These are phyloP conservation scores for Ophiocordyceps camponoti-floridani DNA, from an alignment of 2,329 filamentous ascomycete genomes.

Conservation along the genomic window DNA sequence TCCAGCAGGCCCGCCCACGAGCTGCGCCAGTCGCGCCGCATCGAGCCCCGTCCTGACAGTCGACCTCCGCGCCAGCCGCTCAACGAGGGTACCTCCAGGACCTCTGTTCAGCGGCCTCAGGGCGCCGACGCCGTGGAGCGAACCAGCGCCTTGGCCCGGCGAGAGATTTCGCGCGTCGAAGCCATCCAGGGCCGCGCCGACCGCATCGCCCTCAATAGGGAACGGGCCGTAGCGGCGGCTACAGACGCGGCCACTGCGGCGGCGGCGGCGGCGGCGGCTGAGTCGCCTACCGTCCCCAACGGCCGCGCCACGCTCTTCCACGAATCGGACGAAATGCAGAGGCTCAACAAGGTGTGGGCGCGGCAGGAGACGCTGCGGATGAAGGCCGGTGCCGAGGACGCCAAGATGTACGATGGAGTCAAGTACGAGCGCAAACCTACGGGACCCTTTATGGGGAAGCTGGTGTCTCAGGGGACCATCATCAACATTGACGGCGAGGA, in stretches of 20 bases:
- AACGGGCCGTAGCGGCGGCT: conserved; percentile 16
- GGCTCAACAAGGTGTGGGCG: conserved; percentile 37
- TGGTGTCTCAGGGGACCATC: conserved; percentile 43
- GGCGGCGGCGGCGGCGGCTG: conserved; percentile 5
- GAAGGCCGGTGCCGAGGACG: conserved; percentile 26
- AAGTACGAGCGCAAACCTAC: conserved; percentile 44
- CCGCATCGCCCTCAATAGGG: conserved; percentile 24
- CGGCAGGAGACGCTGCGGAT: conserved; percentile 30
- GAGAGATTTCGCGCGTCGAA: conserved; percentile 33
- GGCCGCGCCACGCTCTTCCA: conserved; percentile 18
- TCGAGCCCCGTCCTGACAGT: conserved; percentile 13
- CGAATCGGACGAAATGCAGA: conserved; percentile 29
- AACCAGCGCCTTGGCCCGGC: conserved; percentile 28
- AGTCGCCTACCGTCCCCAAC: conserved; percentile 7
- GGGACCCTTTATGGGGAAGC: conserved; percentile 42
- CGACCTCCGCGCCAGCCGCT: conserved; percentile 11
- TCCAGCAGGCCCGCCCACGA: conserved; percentile 13
- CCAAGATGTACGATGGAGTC: conserved; percentile 38
- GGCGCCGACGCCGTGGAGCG: conserved; percentile 22
- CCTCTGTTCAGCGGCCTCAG: conserved; percentile 5
- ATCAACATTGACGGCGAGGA: conserved; percentile 49
- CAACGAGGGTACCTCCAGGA: conserved; percentile 5
- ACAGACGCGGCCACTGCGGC: conserved; percentile 14
- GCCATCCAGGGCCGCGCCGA: conserved; percentile 32
- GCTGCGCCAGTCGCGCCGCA: conserved; percentile 24